Percentiles rank a stretch among this genome's conserved stretches.
These are phyloP conservation scores for Lineolata rhizophorae DNA, from an alignment of 495 filamentous ascomycete species.

Conservation along the genomic window DNA sequence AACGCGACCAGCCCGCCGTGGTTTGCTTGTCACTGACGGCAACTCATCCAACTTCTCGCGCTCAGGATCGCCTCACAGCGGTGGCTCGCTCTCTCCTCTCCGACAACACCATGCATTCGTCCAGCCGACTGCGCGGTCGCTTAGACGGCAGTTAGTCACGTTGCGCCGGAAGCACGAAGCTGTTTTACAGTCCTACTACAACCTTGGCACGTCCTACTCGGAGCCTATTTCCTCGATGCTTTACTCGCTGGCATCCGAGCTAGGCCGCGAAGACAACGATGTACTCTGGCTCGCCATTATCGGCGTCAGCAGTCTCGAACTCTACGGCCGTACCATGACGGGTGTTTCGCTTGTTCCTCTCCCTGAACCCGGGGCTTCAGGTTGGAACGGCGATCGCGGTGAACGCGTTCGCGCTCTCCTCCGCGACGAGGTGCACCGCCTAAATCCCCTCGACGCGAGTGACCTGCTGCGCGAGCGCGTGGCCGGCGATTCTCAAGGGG, in stretches of 20 bases:
- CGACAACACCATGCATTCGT: slow-evolving; percentile 28
- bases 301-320: slow-evolving; percentile 73
- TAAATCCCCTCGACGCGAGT: slow-evolving; percentile 61
- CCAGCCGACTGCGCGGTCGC: slow-evolving; percentile 40
- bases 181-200: slow-evolving; percentile 58
- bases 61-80: slow-evolving; percentile 25
- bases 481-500: slow-evolving; percentile 35
- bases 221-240: slow-evolving; percentile 86
- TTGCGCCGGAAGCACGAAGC: slow-evolving; percentile 56
- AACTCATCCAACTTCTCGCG: slow-evolving; percentile 24
- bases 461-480: slow-evolving; percentile 25
- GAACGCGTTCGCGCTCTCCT: slow-evolving; percentile 66
- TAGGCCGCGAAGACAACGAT: slow-evolving; percentile 92
- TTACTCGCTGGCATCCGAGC: slow-evolving; percentile 83
- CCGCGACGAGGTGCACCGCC: slow-evolving; percentile 79
- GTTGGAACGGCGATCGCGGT: slow-evolving; percentile 67
- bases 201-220: slow-evolving; percentile 69
- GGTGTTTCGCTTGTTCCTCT: slow-evolving; percentile 46
- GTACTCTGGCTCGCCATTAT: slow-evolving; percentile 87
- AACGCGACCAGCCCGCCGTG: slow-evolving; percentile 17
- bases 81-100: slow-evolving; percentile 21
- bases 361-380: slow-evolving; percentile 30
- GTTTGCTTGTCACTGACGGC: slow-evolving; percentile 11
- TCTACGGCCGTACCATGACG: slow-evolving; percentile 67
- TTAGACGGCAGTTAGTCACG: slow-evolving; percentile 50